A percentile compares a stretch with the other conserved stretches of the same genome.
These are phyloP conservation scores for Durusdinium trenchii DNA, from an alignment of 73 alveolate genomes.

Conservation along the genomic window DNA sequence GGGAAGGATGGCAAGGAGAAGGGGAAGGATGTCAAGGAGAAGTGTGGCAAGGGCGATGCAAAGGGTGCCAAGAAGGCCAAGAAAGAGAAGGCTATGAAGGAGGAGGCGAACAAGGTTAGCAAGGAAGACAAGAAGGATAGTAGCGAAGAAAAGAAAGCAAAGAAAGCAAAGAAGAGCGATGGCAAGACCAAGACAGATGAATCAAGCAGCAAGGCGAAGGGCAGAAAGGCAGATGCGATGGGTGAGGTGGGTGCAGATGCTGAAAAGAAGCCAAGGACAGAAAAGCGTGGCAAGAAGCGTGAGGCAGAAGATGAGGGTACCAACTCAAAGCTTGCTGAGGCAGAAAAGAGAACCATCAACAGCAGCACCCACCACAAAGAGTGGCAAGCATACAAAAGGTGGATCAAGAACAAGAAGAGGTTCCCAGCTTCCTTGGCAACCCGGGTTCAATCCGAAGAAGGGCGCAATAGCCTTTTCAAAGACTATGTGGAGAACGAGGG, in stretches of 20 bases:
- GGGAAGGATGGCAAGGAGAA: neutral
- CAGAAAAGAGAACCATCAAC: neutral
- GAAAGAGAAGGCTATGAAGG: neutral
- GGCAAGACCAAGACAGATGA: neutral
- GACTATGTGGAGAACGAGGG: conserved; percentile 21
- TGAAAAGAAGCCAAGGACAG: neutral
- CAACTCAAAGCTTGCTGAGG: neutral
- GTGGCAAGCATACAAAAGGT: neutral
- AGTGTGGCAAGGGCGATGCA: neutral
- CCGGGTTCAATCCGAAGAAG: neutral
- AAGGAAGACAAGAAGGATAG: neutral
- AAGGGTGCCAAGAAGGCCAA: neutral
- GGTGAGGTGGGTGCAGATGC: neutral
- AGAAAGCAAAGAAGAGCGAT: neutral
- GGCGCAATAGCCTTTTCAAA: neutral
- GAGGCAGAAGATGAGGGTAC: neutral
- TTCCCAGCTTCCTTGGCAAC: neutral
- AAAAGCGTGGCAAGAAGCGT: neutral
- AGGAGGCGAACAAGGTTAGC: neutral
- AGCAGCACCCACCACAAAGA: conserved; percentile 39
- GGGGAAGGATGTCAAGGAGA: neutral
- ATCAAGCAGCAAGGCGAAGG: neutral
- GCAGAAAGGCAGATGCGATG: neutral
- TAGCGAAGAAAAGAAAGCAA: neutral
- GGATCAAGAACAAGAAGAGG: conserved; percentile 16